Conservation (phyloP, 768 basidiomycete genomes). For the Flagelloscypha sp. region DNA sequence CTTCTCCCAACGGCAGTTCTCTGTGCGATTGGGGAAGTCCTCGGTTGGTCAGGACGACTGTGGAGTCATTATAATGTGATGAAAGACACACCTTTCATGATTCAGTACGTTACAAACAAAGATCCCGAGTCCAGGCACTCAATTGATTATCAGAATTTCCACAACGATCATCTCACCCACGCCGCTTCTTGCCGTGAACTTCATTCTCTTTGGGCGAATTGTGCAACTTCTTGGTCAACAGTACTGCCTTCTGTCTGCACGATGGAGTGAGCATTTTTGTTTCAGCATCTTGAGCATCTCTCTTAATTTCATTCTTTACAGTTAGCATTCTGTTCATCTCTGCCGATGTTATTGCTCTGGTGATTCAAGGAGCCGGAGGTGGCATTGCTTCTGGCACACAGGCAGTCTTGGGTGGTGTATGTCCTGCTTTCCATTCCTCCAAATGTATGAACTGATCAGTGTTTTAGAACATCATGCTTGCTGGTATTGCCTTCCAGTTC, state of each 20-base stretch:
- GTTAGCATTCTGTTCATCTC: slow-evolving; percentile 36
- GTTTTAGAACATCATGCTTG: slow-evolving; percentile 39
- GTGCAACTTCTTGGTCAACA: slow-evolving; percentile 34
- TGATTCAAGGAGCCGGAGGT: slow-evolving; percentile 51
- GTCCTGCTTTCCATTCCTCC: slow-evolving; percentile 16
- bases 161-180: slow-evolving; percentile 27
- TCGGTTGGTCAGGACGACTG: slow-evolving; percentile 29
- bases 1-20: slow-evolving; percentile 24
- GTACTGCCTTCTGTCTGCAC: slow-evolving; percentile 39
- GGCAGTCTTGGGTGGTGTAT: too few species aligned
- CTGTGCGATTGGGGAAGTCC: slow-evolving; percentile 23
- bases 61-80: slow-evolving; percentile 21
- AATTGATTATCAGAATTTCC: slow-evolving; percentile 16
- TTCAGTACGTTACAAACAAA: slow-evolving; percentile 32
- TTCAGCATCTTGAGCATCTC: slow-evolving; percentile 10
- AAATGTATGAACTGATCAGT: slow-evolving; percentile 1
- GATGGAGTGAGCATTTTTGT: slow-evolving; percentile 34
- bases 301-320: slow-evolving; percentile 8
- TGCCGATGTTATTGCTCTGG: slow-evolving; percentile 42
- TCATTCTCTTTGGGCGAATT: slow-evolving; percentile 36
- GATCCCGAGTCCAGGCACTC: too few species aligned
- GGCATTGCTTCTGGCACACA: slow-evolving; percentile 28
- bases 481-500: slow-evolving; percentile 43
- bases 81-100: slow-evolving; percentile 27
- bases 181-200: slow-evolving; percentile 26